Base-by-base conservation (phyloP, 768 basidiomycete genomes). In the Crucibulum laeve region DNA sequence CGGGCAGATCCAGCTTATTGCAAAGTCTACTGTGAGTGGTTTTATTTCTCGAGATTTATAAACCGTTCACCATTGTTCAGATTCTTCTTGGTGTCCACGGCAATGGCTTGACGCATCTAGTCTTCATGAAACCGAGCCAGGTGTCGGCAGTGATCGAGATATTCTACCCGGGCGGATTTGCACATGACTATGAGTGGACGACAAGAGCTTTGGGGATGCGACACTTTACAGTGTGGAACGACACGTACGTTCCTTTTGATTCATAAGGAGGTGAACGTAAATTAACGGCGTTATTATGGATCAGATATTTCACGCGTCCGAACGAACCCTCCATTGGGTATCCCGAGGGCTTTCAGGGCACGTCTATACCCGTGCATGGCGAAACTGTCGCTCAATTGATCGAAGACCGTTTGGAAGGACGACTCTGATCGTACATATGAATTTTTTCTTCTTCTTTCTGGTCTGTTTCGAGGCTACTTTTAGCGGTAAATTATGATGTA, bases 141-240 rank as follows among this genome's bases (percentile, higher is more conserved):
- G 61, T 78, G 21, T 77, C 84, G 6, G 76, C 84, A n/a, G 85
- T 90, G 7, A 82, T 91, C 48, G 87, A 90, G 62, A 74, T 91
- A n/a, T 85, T 90, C 62, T 81, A 71, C 54, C 86, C 84, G 0
- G 70, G 63, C 1, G 87, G 85, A 1, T 89, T 86, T 56, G 79
- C 87, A 34, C 79, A 81, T 50, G 88, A 89, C 54, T 89, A 89
- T 58, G 79, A 87, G 54, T 90, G 85, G 79, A 90, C 88, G 0
- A 49, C 80, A 3, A 60, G 73, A 24, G 77, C 84, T 0, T 59
- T 90, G 5, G 85, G 84, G 3, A 79, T 84, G 66, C 68, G 58
- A 19, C 78, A 89, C 57, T 85, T 78, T 48, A 80, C 76, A 0
- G 65, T 91, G n/a, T 87, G 87, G 85, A 82, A 87, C 48, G 79